Evolutionary conservation across 192 early-diverging fungal species (phyloP), one percentile per base, ranked within the genome.

Genomic region (Backusella westeae): DNA sequence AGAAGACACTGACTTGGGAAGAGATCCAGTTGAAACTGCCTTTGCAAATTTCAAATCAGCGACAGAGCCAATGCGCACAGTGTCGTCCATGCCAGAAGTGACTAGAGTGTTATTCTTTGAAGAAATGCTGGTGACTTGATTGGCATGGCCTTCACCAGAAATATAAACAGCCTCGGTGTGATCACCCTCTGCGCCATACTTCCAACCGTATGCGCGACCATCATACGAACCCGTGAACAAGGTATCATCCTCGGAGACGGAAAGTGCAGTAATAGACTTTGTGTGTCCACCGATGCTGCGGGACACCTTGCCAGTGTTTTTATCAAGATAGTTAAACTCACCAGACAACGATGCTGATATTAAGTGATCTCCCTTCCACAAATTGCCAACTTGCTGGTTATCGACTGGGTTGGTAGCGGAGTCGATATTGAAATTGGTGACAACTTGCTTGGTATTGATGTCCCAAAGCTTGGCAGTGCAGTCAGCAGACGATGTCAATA

Each of bases 401-500:
- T 92, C 91, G 56, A 92, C 63, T 23, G 75, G 49, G 6, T 75
- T 56, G 17, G 73, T 65, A 32, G 75, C 78, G 8, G 72, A 65
- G 67, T 84, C 73, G 66, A 91, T 78, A 29, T 81, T 76, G 73
- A 92, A 89, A 3, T 89, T 92, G 19, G 83, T 83, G 39, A 93
- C 89, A 35, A 96, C 91, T 65, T 84, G 82, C 71, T 92, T 87
- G 2, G 86, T 78, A 29, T 85, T 88, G 1, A 98, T 80, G 80
- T 99, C 96, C 97, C 97, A 99, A 69, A 99, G 85, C 86, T 94
- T 94, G 75, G 89, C 90, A 15, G 96, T 96, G 68, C 85, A 82
- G 79, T 99, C 98, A 32, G 89, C 95, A 29, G 95, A 94, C 23
- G 93, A 93, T 39, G 96, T 93, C 75, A 97, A 66, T 17, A 99